Base-by-base conservation (phyloP, 345 rosid species). In the Brassica nigra region DNA sequence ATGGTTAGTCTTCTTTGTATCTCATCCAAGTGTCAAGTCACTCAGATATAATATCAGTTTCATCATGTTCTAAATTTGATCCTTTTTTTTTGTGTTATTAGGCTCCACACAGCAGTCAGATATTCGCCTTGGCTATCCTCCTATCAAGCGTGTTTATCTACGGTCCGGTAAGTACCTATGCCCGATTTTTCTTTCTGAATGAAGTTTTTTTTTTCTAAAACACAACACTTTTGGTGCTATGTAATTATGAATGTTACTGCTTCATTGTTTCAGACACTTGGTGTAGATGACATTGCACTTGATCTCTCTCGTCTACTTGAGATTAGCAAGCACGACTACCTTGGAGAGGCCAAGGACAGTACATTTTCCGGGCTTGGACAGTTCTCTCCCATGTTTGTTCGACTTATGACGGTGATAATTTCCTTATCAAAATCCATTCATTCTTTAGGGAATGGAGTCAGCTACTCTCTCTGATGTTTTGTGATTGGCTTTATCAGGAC, bases 71-170 rank as follows among this genome's bases (percentile, higher is more conserved):
- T 67, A 6, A 37, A 8, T 55, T 31, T 42, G 55, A 8, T 77
- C 3, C 0, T 39, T 33, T 33, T 33, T 33, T 62, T 74, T 52
- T 9, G 55, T 82, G 57, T 18, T 18, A 18, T 73, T 65, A 82
- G 85, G 85, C 47, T 68, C 62, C 84, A 42, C 71, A 49, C 73
- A 82, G 68, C 68, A 77, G 72, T 6, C 85, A 84, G 74, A 82
- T 86, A 62, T 80, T 86, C 31, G 79, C 83, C 27, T 75, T 81
- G 76, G 87, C 85, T 4, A 73, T 84, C 65, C 80, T 82, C 77
- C 59, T 86, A 49, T 86, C 85, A 66, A 86, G 81, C 68, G 79
- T 86, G 67, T 80, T 84, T 59, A 82, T 86, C 70, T 86, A 75
- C 70, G 86, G 84, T 75, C 83, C 77, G 83, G 86, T 78, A 58